Evolutionary conservation across 352 stramenopile genomes (phyloP), one percentile per base, ranked within the genome.

Genomic region (Phytophthora macrochlamydospora): DNA sequence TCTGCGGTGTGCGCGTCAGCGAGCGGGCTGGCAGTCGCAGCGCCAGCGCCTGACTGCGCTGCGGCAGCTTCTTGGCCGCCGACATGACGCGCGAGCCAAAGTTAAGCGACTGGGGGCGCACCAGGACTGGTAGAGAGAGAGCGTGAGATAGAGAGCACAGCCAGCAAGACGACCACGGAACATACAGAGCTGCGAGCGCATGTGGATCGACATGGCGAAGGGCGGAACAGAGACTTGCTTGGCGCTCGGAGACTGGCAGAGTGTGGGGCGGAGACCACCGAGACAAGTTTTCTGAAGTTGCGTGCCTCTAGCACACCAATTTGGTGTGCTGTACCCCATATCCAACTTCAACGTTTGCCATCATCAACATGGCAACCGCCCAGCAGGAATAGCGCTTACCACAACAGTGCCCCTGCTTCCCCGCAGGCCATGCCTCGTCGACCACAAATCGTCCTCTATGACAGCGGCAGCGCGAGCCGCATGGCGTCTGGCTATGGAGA

Each of bases 111-210:
- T 86, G 69, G 51, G 78, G 75, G 14, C 75, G 78, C 64, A 83
- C 70, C 12, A 84, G 51, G 45, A 84, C 78, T 86, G 46, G 35
- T 51, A 11, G 7, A 31, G n/a, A 35, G 32, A 32, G n/a, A 14
- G 7, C n/a, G 43, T 35, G 29, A 4, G 30, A 18, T 14, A n/a
- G 13, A 58, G 33, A 35, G 1, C 2, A 43, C 1, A 37, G 6
- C 7, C 7, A 31, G n/a, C 11, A 18, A 4, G 13, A 31, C 13
- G 18, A 24, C 18, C 18, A 46, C 37, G 29, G 52, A 5, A 78
- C 76, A 37, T 62, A 84, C 72, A 79, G 63, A 86, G 67, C 68
- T 89, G 76, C 43, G 77, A 61, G 49, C 75, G 79, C 60, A 83
- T 76, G 67, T 86, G 79, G 69, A 76, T 74, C 46, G 67, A 79